A percentile compares a stretch with the other conserved stretches of the same genome.
Conservation (phyloP, 257 asterid species). For the Anisodus tanguticus region DNA sequence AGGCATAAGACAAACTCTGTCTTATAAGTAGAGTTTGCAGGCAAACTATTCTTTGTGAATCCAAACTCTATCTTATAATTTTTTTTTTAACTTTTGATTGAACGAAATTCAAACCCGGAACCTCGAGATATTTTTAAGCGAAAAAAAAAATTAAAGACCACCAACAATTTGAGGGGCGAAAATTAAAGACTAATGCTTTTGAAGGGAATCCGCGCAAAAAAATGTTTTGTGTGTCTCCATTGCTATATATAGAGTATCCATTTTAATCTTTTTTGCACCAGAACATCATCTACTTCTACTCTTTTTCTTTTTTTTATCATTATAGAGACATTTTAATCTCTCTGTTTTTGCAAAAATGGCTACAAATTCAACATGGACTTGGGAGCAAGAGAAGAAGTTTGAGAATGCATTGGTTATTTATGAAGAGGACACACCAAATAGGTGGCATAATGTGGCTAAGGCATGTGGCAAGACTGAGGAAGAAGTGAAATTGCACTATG, state of each 20-base stretch:
- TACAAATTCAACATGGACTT: slow-evolving; percentile 56
- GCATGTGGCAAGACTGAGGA: slow-evolving; percentile 58
- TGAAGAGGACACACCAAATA: slow-evolving; percentile 53
- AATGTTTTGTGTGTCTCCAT: slow-evolving; percentile 10
- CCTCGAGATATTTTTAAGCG: too few relatives aligned
- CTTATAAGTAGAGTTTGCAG: too few relatives aligned
- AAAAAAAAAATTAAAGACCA: too few relatives aligned
- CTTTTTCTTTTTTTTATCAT: not conserved
- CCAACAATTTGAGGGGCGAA: too few relatives aligned
- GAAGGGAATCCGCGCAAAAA: too few relatives aligned
- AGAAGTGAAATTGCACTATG: slow-evolving; percentile 61
- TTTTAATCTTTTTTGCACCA: slow-evolving; percentile 22
- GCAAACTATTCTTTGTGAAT: too few relatives aligned
- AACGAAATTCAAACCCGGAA: too few relatives aligned
- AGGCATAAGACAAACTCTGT: too few relatives aligned
- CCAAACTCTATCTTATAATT: too few relatives aligned
- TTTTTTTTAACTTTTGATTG: too few relatives aligned
- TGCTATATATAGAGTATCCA: slow-evolving; percentile 36
- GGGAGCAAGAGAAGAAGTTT: slow-evolving; percentile 57
- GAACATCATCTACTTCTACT: not conserved
- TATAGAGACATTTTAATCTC: not conserved
- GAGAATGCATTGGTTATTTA: slow-evolving; percentile 61
- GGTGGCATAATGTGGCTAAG: slow-evolving; percentile 57
- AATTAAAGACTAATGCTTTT: too few relatives aligned
- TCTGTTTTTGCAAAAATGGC: slow-evolving; percentile 37